Percentiles rank a stretch among this genome's conserved stretches.
Evolutionary conservation across 805 yeast genomes (phyloP).

Genomic region (Saturnispora hagleri): DNA sequence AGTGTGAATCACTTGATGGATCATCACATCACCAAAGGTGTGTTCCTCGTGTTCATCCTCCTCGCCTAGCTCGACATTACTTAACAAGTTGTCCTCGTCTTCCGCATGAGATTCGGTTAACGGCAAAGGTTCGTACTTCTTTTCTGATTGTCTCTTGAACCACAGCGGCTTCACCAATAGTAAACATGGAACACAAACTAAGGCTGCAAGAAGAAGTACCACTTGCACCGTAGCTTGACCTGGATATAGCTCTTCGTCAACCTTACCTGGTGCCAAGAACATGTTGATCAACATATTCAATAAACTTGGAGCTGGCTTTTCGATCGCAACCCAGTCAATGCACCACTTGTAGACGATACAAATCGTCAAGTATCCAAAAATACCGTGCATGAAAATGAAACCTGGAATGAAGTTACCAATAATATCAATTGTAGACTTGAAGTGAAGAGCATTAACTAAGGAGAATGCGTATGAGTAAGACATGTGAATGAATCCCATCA

Average conservation of each 20-base stretch:
- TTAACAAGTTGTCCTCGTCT: conserved; percentile 24
- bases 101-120: conserved; percentile 16
- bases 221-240: conserved; percentile 78
- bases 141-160: conserved; percentile 37
- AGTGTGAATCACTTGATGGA: conserved; percentile 95
- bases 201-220: conserved; percentile 61
- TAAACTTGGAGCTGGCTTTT: conserved; percentile 80
- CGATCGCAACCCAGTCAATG: conserved; percentile 78
- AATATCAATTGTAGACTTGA: conserved; percentile 67
- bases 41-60: conserved; percentile 50
- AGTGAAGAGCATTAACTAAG: conserved; percentile 65
- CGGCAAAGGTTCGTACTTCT: conserved; percentile 36
- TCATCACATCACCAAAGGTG: conserved; percentile 87
- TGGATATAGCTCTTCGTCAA: conserved; percentile 69
- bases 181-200: conserved; percentile 88
- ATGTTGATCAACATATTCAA: conserved; percentile 91
- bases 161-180: conserved; percentile 72
- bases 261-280: conserved; percentile 88
- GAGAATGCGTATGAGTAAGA: conserved; percentile 81
- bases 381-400: conserved; percentile 87
- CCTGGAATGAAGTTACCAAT: conserved; percentile 94
- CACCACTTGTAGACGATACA: conserved; percentile 91
- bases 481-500: conserved; percentile 95
- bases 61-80: conserved; percentile 31
- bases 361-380: conserved; percentile 84